phyloP scores from a whole-genome alignment of 2,329 filamentous ascomycete species.

The Ceratocystis huliohia region DNA sequence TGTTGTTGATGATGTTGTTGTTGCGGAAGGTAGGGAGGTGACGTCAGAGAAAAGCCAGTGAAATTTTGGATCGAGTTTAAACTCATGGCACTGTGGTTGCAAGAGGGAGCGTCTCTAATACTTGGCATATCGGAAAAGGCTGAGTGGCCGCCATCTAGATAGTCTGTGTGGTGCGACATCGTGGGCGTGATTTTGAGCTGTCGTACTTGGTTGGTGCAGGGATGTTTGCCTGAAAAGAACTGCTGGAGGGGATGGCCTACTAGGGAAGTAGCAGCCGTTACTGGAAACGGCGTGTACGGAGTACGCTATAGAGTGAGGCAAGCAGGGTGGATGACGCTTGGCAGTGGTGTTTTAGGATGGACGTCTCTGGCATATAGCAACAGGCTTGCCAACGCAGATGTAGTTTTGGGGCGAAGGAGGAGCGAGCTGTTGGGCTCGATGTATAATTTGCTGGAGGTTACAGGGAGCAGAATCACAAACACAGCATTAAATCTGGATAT shows the following conservation, averaged over 20 bases:
- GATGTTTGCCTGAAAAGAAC: not conserved
- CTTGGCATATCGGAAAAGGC: not conserved
- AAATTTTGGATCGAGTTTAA: not conserved
- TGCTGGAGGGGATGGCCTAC: not conserved
- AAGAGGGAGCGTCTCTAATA: not conserved
- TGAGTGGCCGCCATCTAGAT: not conserved
- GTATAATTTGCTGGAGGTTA: not conserved
- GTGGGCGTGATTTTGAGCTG: not conserved
- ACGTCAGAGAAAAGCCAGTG: not conserved
- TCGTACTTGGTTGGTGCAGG: not conserved
- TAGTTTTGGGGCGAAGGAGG: not conserved
- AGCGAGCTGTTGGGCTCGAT: not conserved
- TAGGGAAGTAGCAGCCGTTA: not conserved
- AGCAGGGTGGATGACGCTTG: not conserved
- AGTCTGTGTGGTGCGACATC: not conserved
- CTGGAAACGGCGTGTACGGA: not conserved
- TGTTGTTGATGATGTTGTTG: not conserved
- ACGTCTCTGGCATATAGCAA: not conserved
- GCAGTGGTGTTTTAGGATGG: not conserved
- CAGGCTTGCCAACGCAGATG: not conserved
- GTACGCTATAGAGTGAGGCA: not conserved
- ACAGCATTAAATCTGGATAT: not conserved
- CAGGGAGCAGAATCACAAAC: not conserved
- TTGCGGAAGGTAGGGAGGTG: not conserved
- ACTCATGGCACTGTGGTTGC: not conserved